Percentiles rank a stretch among this genome's conserved stretches.
Evolutionary conservation across 805 yeast genomes (phyloP).

Genomic region (Isabelozyma gotoi): DNA sequence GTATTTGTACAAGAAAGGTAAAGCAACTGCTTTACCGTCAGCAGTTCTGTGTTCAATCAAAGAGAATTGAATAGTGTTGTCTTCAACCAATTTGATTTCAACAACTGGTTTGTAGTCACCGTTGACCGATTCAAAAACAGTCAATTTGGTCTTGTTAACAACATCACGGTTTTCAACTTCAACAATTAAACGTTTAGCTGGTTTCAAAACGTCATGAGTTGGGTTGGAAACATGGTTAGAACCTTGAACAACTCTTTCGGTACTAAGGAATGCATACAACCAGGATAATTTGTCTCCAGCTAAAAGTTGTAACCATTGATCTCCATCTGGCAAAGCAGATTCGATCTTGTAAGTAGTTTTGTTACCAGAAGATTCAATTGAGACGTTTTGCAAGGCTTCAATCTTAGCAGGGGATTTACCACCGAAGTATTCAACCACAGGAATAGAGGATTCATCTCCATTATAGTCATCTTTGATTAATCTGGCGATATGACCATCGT

Average conservation of each 20-base stretch:
- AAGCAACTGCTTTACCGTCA: constrained; percentile 68
- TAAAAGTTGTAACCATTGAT: constrained; percentile 72
- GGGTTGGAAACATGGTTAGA: constrained; percentile 78
- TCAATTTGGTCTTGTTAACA: constrained; percentile 56
- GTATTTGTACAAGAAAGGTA: constrained; percentile 77
- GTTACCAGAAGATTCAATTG: constrained; percentile 21
- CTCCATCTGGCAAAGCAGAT: constrained; percentile 24
- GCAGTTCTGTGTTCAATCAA: constrained; percentile 88
- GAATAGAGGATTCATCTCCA: constrained; percentile 71
- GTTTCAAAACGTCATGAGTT: constrained; percentile 75
- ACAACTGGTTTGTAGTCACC: constrained; percentile 71
- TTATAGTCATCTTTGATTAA: constrained; percentile 68
- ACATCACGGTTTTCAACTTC: constrained; percentile 54
- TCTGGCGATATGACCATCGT: constrained; percentile 80
- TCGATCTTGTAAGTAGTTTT: constrained; percentile 36
- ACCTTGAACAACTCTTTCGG: constrained; percentile 83
- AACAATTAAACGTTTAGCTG: constrained; percentile 58
- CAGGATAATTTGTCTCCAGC: constrained; percentile 81
- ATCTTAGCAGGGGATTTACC: constrained; percentile 46
- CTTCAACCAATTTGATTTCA: constrained; percentile 51
- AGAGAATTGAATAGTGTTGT: constrained; percentile 59
- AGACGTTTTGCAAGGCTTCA: constrained; percentile 33
- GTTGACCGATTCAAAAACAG: constrained; percentile 68
- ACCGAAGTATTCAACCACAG: constrained; percentile 88
- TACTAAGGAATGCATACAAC: constrained; percentile 87